Percentiles rank a stretch among this genome's conserved stretches.
phyloP scores from a whole-genome alignment of 371 early-diverging fungal genomes.

The Apophysomyces trapeziformis region DNA sequence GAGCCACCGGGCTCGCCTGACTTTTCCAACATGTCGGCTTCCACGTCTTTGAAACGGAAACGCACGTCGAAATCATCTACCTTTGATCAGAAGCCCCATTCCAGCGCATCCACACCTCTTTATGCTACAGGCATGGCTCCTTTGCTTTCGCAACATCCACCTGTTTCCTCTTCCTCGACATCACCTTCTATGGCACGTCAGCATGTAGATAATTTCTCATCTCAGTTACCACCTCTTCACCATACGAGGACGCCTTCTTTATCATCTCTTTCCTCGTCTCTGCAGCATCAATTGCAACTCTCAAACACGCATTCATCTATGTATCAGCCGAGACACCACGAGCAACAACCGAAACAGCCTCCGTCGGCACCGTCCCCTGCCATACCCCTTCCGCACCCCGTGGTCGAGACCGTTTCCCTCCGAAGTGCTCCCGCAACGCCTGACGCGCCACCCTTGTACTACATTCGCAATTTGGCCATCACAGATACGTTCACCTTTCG shows the following conservation, averaged over 20 bases:
- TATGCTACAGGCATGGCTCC: slow-evolving; percentile 22
- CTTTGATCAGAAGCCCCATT: slow-evolving; percentile 20
- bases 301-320: neutral
- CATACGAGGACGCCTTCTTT: slow-evolving; percentile 8
- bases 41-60: slow-evolving; percentile 13
- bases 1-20: slow-evolving; percentile 32
- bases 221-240: slow-evolving; percentile 25
- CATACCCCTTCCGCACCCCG: slow-evolving; percentile 5
- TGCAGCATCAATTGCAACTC: slow-evolving; percentile 14
- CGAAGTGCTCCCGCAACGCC: slow-evolving; percentile 20
- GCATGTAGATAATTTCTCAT: slow-evolving; percentile 23
- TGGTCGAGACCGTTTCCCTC: slow-evolving; percentile 52
- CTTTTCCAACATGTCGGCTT: slow-evolving; percentile 20
- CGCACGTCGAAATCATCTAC: slow-evolving; percentile 25
- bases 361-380: slow-evolving; percentile 10
- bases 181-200: slow-evolving; percentile 13
- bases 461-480: slow-evolving; percentile 52
- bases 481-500: slow-evolving; percentile 54
- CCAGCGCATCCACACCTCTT: slow-evolving; percentile 47
- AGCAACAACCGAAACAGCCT: slow-evolving; percentile 22
- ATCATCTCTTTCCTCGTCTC: slow-evolving; percentile 13
- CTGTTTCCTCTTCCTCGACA: slow-evolving; percentile 21
- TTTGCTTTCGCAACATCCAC: slow-evolving; percentile 19
- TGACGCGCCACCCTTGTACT: slow-evolving; percentile 27
- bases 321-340: slow-evolving; percentile 18